Base-by-base conservation (phyloP, 2,329 filamentous ascomycete genomes). In the Achaetomium macrosporum region DNA sequence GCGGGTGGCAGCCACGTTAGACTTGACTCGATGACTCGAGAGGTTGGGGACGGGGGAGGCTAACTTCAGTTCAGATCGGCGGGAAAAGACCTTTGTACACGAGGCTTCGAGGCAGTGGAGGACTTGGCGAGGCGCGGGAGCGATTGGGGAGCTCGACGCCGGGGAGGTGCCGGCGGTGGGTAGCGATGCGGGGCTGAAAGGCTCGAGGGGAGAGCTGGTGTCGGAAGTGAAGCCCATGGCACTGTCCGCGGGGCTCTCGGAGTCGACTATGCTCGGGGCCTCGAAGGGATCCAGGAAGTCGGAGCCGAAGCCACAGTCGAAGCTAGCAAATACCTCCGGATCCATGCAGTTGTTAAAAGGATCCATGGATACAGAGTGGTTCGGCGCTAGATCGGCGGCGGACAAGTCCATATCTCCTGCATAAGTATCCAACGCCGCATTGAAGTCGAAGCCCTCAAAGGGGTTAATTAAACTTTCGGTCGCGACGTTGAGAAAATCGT, bases 81-180 rank as follows among this genome's bases (percentile, higher is more conserved):
- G 50, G 30, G 40, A 20, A 25, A 57, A 59, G 20, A 36, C 42
- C 39, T 46, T 39, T 12, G 45, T 19, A 39, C 57, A 57, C n/a
- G 35, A 29, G 12, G 47, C 36, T 1, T 51, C 43, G n/a, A 52
- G 39, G 52, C 54, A 59, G 29, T 31, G 36, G 31, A 51, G 50
- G 13, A 47, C 29, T 25, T 53, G 47, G 8, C 11, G 20, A 7
- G 20, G 17, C 5, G 36, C n/a, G 12, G 45, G 31, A 2, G 43
- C 37, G 9, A 15, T 25, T 10, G 48, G 40, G 15, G 47, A 50
- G 42, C 19, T 29, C 44, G 51, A 37, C 7, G 29, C 45, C 8
- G 45, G 42, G 36, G 53, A 42, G n/a, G 39, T 31, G 20, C n/a
- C 35, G 15, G 53, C 2, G 3, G 50, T 25, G 12, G 31, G 29